Evolutionary conservation across 2,329 filamentous ascomycete species (phyloP), one percentile per base, ranked within the genome.

Genomic region (Madurella mycetomatis): DNA sequence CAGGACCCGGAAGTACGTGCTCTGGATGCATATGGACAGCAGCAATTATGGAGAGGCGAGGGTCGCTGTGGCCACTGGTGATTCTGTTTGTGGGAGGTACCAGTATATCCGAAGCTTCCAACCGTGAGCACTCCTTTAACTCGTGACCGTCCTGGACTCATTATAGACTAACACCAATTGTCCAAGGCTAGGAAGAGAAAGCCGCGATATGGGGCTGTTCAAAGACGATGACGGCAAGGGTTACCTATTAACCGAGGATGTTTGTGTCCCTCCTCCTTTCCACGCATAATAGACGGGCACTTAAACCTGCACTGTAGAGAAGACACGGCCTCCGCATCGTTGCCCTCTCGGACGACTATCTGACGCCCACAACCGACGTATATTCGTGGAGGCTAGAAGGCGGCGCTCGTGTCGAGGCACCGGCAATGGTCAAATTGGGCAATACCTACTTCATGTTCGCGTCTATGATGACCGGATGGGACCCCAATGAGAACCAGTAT

Each of bases 21-120:
- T 88, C 66, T 87, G 82, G 73, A 75, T 87, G 73, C 85, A 88
- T 64, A 85, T 87, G 47, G 85, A 88, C 63, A 76, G 72, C 51
- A 72, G 72, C 17, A 76, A 74, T 63, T 88, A 88, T 60, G 75
- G 73, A 1, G 84, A 86, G 37, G 85, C 85, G 0, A 81, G 79
- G 52, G 81, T 84, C 1, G 85, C 84, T 0, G 81, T 88, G 5
- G 85, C 85, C 0, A 83, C 78, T 0, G 76, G 79, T 0, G 72
- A 76, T 56, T 74, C 70, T 0, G 80, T 87, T 0, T 87, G 84
- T 59, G 84, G 85, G 1, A 69, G 73, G 19, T 88, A 87, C 54
- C 59, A 61, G 46, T 65, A 66, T 44, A 54, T 63, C 17, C 50
- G 62, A 15, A 72, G 70, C 53, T 73, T 71, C 49, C 63, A 62